These are phyloP conservation scores for Maudiozyma serrabonitensis DNA, from an alignment of 805 yeast genomes.

Conservation along the genomic window DNA sequence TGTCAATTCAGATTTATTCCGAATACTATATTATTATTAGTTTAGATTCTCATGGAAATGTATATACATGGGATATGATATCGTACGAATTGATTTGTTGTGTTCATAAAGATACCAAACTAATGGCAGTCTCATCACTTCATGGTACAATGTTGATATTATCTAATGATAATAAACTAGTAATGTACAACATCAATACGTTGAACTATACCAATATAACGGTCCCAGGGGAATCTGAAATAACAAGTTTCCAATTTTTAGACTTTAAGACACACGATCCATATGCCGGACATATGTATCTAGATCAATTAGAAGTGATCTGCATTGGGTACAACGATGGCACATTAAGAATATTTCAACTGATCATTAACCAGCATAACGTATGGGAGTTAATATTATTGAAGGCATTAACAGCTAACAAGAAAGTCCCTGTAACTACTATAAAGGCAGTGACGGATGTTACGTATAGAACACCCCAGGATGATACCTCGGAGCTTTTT, in stretches of 20 bases:
- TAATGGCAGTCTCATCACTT: slow-evolving; percentile 42
- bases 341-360: slow-evolving; percentile 24
- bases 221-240: slow-evolving; percentile 12
- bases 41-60: slow-evolving; percentile 44
- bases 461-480: background rate
- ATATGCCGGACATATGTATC: slow-evolving; percentile 28
- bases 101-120: slow-evolving; percentile 16
- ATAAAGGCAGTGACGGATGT: slow-evolving; percentile 8
- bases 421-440: slow-evolving; percentile 8
- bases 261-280: slow-evolving; percentile 8
- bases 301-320: slow-evolving; percentile 31
- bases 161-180: slow-evolving; percentile 5
- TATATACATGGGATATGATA: slow-evolving; percentile 57
- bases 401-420: slow-evolving; percentile 17
- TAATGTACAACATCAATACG: slow-evolving; percentile 47
- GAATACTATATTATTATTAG: slow-evolving; percentile 48
- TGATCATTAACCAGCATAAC: slow-evolving; percentile 14
- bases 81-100: slow-evolving; percentile 41
- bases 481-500: background rate
- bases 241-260: slow-evolving; percentile 23
- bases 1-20: slow-evolving; percentile 38
- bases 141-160: slow-evolving; percentile 43
- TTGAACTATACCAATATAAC: slow-evolving; percentile 27
- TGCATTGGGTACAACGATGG: slow-evolving; percentile 31
- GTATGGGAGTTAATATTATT: slow-evolving; percentile 20